phyloP scores from a whole-genome alignment of 495 filamentous ascomycete genomes.

The Patellaria atrata region DNA sequence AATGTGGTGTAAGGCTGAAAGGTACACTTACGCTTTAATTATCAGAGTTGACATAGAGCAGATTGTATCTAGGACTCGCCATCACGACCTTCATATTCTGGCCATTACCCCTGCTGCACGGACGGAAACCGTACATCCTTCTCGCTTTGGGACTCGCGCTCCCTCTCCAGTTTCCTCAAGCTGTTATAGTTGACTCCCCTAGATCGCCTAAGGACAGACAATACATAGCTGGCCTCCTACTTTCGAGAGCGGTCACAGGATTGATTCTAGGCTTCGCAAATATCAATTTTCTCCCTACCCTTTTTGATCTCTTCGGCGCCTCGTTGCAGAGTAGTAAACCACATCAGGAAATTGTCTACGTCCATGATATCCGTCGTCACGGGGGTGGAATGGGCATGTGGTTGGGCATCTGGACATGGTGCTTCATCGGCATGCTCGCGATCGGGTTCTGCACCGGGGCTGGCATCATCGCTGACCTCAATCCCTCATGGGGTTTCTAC shows the following conservation, averaged over 20 bases:
- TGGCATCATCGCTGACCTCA: conserved; percentile 41
- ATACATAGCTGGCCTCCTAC: conserved; percentile 45
- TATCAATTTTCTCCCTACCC: conserved; percentile 55
- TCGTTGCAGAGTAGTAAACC: conserved; percentile 55
- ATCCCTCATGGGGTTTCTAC: conserved; percentile 61
- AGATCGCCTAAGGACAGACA: conserved; percentile 41
- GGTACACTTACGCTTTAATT: neutral
- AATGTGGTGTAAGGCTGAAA: conserved; percentile 40
- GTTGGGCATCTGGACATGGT: conserved; percentile 66
- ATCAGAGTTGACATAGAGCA: conserved; percentile 2
- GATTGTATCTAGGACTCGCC: conserved; percentile 50
- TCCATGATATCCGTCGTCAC: conserved; percentile 48
- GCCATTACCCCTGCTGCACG: conserved; percentile 63
- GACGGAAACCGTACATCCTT: conserved; percentile 59
- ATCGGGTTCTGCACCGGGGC: conserved; percentile 57
- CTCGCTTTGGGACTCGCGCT: conserved; percentile 48
- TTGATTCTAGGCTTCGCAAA: conserved; percentile 57
- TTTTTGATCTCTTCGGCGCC: conserved; percentile 61
- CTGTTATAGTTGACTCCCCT: conserved; percentile 38
- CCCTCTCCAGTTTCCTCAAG: conserved; percentile 62
- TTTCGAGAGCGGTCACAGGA: conserved; percentile 48
- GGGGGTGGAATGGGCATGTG: conserved; percentile 65
- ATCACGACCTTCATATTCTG: conserved; percentile 54
- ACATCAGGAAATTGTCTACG: conserved; percentile 51
- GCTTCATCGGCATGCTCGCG: conserved; percentile 50